A percentile compares a stretch with the other conserved stretches of the same genome.
phyloP scores from a whole-genome alignment of 2,329 filamentous ascomycete genomes.

The Fusarium aywerte region DNA sequence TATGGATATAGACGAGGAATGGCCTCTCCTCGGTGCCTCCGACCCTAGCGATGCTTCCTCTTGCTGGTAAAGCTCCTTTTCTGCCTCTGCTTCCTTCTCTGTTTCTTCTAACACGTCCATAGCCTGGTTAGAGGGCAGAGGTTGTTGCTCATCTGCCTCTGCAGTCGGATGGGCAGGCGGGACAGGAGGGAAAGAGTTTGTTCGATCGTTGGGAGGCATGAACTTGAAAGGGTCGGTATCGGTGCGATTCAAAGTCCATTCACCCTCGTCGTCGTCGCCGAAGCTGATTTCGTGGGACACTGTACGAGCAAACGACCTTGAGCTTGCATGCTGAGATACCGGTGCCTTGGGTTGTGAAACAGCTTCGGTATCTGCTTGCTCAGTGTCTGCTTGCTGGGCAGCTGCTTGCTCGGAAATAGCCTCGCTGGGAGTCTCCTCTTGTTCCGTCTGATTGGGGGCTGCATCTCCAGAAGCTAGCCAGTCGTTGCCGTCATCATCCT shows the following conservation, averaged over 20 bases:
- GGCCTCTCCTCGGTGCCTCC: slow-evolving; percentile 33
- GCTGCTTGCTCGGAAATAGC: slow-evolving; percentile 18
- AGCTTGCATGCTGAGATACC: slow-evolving; percentile 66
- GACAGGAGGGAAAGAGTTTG: slow-evolving; percentile 72
- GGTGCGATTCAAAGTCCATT: slow-evolving; percentile 64
- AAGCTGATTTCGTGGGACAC: slow-evolving; percentile 71
- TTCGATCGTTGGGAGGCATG: slow-evolving; percentile 66
- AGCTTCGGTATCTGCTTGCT: slow-evolving; percentile 19
- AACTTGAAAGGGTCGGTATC: slow-evolving; percentile 69
- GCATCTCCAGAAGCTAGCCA: slow-evolving; percentile 43
- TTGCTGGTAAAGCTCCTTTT: slow-evolving; percentile 52
- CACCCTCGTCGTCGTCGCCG: slow-evolving; percentile 69
- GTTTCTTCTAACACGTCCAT: slow-evolving; percentile 64
- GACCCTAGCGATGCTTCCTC: slow-evolving; percentile 24
- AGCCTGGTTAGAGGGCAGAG: slow-evolving; percentile 61
- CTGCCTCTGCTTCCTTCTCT: slow-evolving; percentile 60
- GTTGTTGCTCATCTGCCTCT: slow-evolving; percentile 49
- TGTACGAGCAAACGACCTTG: slow-evolving; percentile 71
- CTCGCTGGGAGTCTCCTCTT: slow-evolving; percentile 22
- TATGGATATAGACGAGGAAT: slow-evolving; percentile 51
- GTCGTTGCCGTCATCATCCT: slow-evolving; percentile 40
- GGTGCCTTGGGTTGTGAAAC: slow-evolving; percentile 43
- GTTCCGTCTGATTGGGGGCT: slow-evolving; percentile 13
- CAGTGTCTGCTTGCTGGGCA: slow-evolving; percentile 9
- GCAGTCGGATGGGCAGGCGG: slow-evolving; percentile 54